phyloP scores from a whole-genome alignment of 257 asterid genomes.

The Penstemon davidsonii region DNA sequence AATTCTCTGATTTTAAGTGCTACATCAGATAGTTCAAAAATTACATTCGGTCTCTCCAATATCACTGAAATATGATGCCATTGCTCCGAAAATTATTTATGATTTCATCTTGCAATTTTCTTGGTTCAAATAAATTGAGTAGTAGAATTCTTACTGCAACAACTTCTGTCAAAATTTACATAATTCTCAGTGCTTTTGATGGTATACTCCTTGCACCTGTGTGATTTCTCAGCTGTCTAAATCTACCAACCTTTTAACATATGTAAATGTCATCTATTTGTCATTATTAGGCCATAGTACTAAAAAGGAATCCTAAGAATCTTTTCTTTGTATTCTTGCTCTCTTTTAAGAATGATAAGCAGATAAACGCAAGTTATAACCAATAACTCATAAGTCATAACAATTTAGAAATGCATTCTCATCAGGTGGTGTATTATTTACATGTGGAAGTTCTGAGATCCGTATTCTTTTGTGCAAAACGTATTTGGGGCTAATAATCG shows the following conservation, averaged over 20 bases:
- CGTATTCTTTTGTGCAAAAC: background rate
- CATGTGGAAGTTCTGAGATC: constrained; percentile 14
- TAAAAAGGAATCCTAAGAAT: background rate
- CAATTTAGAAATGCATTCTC: no score
- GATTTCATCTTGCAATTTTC: background rate
- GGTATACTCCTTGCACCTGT: background rate
- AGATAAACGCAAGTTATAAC: no score
- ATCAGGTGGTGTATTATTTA: background rate
- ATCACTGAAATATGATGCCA: background rate
- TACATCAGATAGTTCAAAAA: background rate
- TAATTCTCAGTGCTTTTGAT: no score
- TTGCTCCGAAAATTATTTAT: background rate
- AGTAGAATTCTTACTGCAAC: background rate
- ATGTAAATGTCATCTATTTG: background rate
- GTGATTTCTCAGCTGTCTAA: background rate
- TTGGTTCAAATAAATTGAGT: constrained; percentile 8
- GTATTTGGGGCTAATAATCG: background rate
- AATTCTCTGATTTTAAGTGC: constrained; percentile 6
- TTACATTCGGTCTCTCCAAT: background rate
- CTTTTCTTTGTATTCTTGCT: constrained; percentile 5
- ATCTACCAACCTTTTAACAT: background rate
- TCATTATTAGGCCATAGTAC: constrained; percentile 1
- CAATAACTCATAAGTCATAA: no score
- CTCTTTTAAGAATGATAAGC: background rate
- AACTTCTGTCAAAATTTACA: background rate